These are phyloP conservation scores for Trametes pubescens DNA, from an alignment of 1,284 basidiomycete genomes.

Conservation along the genomic window DNA sequence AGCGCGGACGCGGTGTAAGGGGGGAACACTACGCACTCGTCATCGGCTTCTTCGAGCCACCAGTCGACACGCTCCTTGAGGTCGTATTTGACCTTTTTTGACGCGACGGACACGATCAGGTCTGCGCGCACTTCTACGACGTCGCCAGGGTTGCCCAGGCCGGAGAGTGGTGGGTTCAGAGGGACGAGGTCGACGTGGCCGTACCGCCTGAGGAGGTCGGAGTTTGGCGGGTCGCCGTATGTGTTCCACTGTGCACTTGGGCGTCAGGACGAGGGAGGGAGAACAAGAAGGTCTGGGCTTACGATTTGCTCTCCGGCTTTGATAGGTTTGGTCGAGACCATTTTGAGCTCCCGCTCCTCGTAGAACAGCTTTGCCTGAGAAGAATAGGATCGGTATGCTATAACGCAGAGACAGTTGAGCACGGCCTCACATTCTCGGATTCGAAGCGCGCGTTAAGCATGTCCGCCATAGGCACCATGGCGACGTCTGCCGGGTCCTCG, in stretches of 20 bases:
- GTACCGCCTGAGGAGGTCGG: slow-evolving; percentile 93
- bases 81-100: slow-evolving; percentile 39
- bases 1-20: neutral
- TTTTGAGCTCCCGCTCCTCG: slow-evolving; percentile 75
- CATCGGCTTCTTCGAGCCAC: slow-evolving; percentile 90
- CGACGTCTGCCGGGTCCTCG: slow-evolving; percentile 75
- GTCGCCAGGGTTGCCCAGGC: slow-evolving; percentile 84
- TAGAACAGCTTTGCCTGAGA: slow-evolving; percentile 85
- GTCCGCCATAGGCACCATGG: slow-evolving; percentile 98
- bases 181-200: slow-evolving; percentile 89
- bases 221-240: slow-evolving; percentile 94
- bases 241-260: slow-evolving; percentile 82
- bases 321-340: slow-evolving; percentile 85
- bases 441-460: slow-evolving; percentile 90
- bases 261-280: neutral
- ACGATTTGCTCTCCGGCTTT: slow-evolving; percentile 90
- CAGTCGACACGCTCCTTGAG: slow-evolving; percentile 79
- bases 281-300: slow-evolving; percentile 35
- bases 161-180: slow-evolving; percentile 48
- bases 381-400: neutral
- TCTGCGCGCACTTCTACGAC: slow-evolving; percentile 88
- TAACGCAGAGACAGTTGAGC: slow-evolving; percentile 33
- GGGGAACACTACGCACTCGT: slow-evolving; percentile 81
- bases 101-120: slow-evolving; percentile 66
- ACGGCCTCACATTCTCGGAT: slow-evolving; percentile 76